Conservation (phyloP, 2,329 filamentous ascomycete species). For the Talaromyces rugulosus region DNA sequence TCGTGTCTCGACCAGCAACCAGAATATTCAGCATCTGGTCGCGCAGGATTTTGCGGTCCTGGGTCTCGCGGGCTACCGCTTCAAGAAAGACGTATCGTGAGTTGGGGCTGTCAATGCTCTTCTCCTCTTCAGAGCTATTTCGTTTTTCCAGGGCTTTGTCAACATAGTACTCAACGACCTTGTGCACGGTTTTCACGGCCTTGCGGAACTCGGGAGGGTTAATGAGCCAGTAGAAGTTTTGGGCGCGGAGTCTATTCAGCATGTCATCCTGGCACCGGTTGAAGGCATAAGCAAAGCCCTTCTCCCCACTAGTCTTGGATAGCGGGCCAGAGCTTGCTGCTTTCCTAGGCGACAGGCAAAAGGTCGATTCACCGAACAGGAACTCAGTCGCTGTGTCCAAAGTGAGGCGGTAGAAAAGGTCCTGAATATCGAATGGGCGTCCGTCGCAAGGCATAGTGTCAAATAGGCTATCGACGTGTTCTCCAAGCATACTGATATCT, state of each 20-base stretch:
- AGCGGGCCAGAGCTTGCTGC: conserved; percentile 47
- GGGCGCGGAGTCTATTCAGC: conserved; percentile 24
- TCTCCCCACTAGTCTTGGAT: conserved; percentile 32
- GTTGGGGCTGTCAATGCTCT: conserved; percentile 7
- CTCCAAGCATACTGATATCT: conserved; percentile 76
- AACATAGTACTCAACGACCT: conserved; percentile 55
- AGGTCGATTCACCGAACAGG: conserved; percentile 71
- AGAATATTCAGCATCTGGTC: conserved; percentile 50
- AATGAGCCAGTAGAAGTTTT: conserved; percentile 34
- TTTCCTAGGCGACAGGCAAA: conserved; percentile 39
- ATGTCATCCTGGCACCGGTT: conserved; percentile 31
- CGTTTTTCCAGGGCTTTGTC: conserved; percentile 59
- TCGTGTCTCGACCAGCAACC: conserved; percentile 52
- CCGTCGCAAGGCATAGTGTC: conserved; percentile 52
- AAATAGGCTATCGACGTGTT: conserved; percentile 69
- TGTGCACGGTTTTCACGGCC: conserved; percentile 39
- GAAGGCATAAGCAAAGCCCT: conserved; percentile 35
- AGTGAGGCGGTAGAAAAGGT: conserved; percentile 76
- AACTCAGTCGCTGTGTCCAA: conserved; percentile 86
- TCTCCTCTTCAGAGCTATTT: conserved; percentile 38
- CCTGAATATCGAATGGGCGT: conserved; percentile 61
- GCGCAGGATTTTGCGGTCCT: conserved; percentile 43
- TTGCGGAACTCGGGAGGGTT: conserved; percentile 37
- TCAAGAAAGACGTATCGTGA: conserved; percentile 53
- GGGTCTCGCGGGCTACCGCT: conserved; percentile 49